These are phyloP conservation scores for Geotrichum armillariae DNA, from an alignment of 1,139 yeast genomes.

Conservation along the genomic window DNA sequence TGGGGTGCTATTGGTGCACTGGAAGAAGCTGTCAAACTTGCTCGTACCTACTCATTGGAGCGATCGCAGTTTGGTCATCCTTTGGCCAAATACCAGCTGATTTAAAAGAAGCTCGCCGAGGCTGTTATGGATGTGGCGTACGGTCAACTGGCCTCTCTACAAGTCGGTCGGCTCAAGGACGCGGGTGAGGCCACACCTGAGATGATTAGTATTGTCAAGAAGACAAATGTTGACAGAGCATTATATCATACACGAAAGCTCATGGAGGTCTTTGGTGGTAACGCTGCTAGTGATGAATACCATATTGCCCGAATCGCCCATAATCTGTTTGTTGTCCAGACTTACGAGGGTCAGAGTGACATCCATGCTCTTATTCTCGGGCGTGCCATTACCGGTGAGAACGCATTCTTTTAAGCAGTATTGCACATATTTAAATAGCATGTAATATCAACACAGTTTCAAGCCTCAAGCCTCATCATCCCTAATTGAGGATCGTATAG, in stretches of 20 bases:
- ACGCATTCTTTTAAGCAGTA: conserved; percentile 37
- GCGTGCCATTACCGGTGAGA: conserved; percentile 45
- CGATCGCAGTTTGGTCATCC: conserved; percentile 46
- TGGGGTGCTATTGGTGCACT: conserved; percentile 50
- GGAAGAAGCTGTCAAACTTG: conserved; percentile 42
- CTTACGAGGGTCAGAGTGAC: conserved; percentile 49
- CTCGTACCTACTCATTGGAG: conserved; percentile 44
- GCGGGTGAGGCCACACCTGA: conserved; percentile 42
- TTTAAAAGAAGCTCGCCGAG: conserved; percentile 47
- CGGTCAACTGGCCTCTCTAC: conserved; percentile 44
- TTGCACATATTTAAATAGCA: background rate
- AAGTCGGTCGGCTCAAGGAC: conserved; percentile 47
- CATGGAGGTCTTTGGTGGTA: conserved; percentile 49
- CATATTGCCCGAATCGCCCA: conserved; percentile 47
- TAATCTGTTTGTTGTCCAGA: conserved; percentile 47
- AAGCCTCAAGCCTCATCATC: no score
- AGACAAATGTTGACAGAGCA: conserved; percentile 47
- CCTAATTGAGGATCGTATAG: no score
- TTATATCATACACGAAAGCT: conserved; percentile 40
- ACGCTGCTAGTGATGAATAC: conserved; percentile 47
- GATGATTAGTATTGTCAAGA: conserved; percentile 46
- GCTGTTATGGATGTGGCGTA: conserved; percentile 45
- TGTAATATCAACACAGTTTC: no score
- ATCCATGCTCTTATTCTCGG: conserved; percentile 47
- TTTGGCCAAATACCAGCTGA: conserved; percentile 43